Evolutionary conservation across 139 green algal species (phyloP), one percentile per base, ranked within the genome.

Genomic region (Nannochloris sp.): DNA sequence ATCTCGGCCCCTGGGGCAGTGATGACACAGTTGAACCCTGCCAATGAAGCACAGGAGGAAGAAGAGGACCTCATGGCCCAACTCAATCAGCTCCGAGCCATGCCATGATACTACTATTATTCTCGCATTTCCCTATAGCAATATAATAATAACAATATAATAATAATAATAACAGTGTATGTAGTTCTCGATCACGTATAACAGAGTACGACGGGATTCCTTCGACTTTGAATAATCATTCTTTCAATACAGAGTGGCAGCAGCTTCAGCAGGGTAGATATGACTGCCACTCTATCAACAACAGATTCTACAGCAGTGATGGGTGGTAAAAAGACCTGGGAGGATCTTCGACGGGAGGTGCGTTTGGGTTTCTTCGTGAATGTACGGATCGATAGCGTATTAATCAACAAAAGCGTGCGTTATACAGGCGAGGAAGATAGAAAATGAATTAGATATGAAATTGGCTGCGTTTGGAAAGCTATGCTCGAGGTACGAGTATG

Each of bases 391-490:
- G 43, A 17, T 49, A 23, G 20, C 20, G 20, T 23, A 23, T 23
- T 23, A 49, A 49, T 17, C 3, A 53, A 53, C 16, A 6, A 53
- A 4, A 2, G n/a, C 20, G 46, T 28, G 12, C 25, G 29, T 50
- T 12, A 12, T 51, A 53, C 72, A 97, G 81, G 91, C 91, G 0
- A 71, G 91, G 5, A 89, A 87, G 65, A 74, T 97, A 23, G 91
- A 97, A 64, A 81, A 84, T 3, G 91, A 96, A 59, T 53, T 97
- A 12, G 91, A 97, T 55, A 77, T 91, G 0, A 95, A 95, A 75
- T 69, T 96, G 2, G 83, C 84, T n/a, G 80, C 85, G 1, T 95
- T 87, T 65, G 78, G 81, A 16, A 95, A 95, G 69, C 76, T 96
- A 12, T 87, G 78, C 56, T 81, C 79, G 0, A 71, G 74, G 17